These are phyloP conservation scores for Rhamnella rubrinervis DNA, from an alignment of 331 rosid species.

Conservation along the genomic window DNA sequence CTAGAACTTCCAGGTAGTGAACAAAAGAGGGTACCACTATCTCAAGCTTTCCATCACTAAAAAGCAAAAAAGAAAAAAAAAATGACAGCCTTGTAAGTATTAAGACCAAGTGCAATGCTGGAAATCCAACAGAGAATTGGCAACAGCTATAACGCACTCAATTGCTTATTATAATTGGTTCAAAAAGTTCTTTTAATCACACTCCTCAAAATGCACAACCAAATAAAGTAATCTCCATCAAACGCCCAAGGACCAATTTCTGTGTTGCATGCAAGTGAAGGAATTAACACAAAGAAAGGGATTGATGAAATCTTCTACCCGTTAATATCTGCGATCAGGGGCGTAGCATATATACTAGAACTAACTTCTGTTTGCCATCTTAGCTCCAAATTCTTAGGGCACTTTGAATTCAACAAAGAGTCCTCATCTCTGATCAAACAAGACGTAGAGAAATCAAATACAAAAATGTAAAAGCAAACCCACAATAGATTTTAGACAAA, in stretches of 20 bases:
- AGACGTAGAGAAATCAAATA: not conserved
- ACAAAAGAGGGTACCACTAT: conserved; percentile 92
- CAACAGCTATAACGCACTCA: conserved; percentile 1
- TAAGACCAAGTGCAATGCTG: conserved; percentile 1
- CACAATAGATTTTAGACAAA: not conserved
- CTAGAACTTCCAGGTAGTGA: conserved; percentile 95
- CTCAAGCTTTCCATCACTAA: conserved; percentile 96
- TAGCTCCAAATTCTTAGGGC: conserved; percentile 91
- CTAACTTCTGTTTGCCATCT: conserved; percentile 99
- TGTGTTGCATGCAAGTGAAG: not conserved
- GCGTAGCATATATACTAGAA: conserved; percentile 89
- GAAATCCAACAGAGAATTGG: not conserved
- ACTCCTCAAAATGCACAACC: not conserved
- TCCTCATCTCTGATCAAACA: conserved; percentile 70
- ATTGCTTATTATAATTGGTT: not conserved
- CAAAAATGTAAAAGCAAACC: not conserved
- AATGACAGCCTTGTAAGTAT: not conserved
- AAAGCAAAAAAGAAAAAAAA: conserved; percentile 19
- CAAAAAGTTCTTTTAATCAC: not conserved
- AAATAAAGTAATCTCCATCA: not conserved
- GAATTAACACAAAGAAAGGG: not conserved
- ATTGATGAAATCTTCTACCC: conserved; percentile 37
- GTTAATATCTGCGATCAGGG: conserved; percentile 91
- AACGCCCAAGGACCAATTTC: not conserved
- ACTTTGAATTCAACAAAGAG: conserved; percentile 71